Evolutionary conservation across 495 filamentous ascomycete genomes (phyloP).

Genomic region (Neurospora sp.): DNA sequence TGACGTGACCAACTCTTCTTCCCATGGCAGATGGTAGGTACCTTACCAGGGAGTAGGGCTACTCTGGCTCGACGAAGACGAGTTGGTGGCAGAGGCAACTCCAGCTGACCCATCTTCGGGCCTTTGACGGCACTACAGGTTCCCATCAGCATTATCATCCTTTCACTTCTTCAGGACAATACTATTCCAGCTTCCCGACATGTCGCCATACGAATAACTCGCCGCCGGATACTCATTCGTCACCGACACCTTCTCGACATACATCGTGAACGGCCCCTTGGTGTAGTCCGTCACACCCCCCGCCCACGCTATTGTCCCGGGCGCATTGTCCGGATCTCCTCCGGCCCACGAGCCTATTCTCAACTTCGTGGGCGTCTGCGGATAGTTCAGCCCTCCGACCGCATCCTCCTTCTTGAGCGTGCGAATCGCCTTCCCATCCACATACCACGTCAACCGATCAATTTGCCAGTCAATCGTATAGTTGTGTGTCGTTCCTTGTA

Average conservation of each 20-base stretch:
- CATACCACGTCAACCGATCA: conserved; percentile 61
- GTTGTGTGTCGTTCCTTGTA: conserved; percentile 58
- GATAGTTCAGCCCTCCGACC: conserved; percentile 56
- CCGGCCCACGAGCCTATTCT: conserved; percentile 76
- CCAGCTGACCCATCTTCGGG: not conserved
- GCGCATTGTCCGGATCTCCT: conserved; percentile 56
- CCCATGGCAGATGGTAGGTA: not conserved
- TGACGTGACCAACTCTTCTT: not conserved
- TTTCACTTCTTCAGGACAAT: conserved; percentile 31
- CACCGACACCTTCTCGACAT: conserved; percentile 57
- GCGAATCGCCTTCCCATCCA: conserved; percentile 60
- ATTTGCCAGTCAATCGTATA: conserved; percentile 80
- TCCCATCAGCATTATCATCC: not conserved
- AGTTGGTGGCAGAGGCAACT: not conserved
- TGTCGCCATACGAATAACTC: conserved; percentile 59
- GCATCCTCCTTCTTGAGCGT: conserved; percentile 50
- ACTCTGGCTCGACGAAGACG: not conserved
- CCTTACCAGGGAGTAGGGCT: too few species aligned
- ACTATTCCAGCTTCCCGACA: conserved; percentile 55
- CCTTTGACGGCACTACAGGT: not conserved
- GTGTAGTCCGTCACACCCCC: conserved; percentile 65
- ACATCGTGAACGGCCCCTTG: conserved; percentile 71
- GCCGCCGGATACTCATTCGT: conserved; percentile 61
- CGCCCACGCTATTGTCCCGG: conserved; percentile 80
- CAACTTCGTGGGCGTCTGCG: conserved; percentile 77